Percentiles rank a stretch among this genome's conserved stretches.
These are phyloP conservation scores for Ganoderma lucidum DNA, from an alignment of 1,284 basidiomycete genomes.

Conservation along the genomic window DNA sequence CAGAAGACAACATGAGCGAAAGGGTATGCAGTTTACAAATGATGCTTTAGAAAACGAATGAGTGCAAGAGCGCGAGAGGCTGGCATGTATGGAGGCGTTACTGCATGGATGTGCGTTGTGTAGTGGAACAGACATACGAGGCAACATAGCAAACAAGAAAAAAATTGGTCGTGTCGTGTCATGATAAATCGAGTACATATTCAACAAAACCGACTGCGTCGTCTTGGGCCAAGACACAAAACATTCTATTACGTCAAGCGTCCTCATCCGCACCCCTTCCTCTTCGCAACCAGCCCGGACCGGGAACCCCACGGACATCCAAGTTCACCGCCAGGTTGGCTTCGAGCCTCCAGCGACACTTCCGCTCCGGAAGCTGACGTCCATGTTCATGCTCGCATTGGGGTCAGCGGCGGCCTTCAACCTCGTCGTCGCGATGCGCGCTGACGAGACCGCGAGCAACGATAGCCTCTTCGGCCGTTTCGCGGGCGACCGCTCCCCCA, in stretches of 20 bases:
- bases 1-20: conserved; percentile 26
- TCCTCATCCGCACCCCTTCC: neutral
- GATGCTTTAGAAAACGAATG: conserved; percentile 12
- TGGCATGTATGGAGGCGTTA: conserved; percentile 8
- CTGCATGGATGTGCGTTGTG: neutral
- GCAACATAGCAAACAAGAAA: conserved; percentile 30
- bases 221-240: conserved; percentile 20
- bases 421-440: conserved; percentile 27
- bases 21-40: conserved; percentile 28
- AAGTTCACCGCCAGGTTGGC: conserved; percentile 31
- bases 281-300: neutral
- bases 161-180: conserved; percentile 31
- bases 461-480: conserved; percentile 73
- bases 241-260: neutral
- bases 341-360: conserved; percentile 31
- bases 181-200: conserved; percentile 31
- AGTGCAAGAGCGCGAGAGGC: neutral
- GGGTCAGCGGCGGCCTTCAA: conserved; percentile 47
- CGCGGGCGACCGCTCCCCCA: conserved; percentile 54
- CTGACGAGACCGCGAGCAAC: conserved; percentile 49
- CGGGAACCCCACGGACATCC: neutral
- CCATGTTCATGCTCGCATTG: conserved; percentile 60
- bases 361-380: conserved; percentile 52
- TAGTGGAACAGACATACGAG: neutral
- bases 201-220: conserved; percentile 14